Evolutionary conservation across 164 flowering plant genomes (phyloP), one percentile per base, ranked within the genome.

Genomic region (Vitis cinerea): DNA sequence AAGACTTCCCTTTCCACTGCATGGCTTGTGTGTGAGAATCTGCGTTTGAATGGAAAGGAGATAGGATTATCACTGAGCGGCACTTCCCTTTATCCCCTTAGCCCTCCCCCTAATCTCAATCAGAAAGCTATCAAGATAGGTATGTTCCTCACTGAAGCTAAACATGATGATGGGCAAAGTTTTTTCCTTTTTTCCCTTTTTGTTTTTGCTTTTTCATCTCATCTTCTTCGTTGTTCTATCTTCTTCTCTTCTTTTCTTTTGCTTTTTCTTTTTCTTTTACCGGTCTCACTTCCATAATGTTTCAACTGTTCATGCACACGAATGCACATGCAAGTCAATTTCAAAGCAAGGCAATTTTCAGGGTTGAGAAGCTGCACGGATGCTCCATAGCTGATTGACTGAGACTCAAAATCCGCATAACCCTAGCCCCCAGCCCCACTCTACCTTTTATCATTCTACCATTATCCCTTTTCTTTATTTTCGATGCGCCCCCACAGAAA

Each of bases 301-400:
- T 71, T 4, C 8, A 5, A 44, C 67, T 65, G 47, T 75, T 70
- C 66, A 70, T 69, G 52, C 15, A 53, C 66, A 11, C 27, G 59
- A 57, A 17, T 11, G 9, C 71, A 70, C 37, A 52, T 66, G 69
- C 68, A 59, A 65, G 69, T 68, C 76, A 68, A 64, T 54, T 57
- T 67, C 64, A 48, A 1, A 19, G 29, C 61, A 9, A 61, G n/a
- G 8, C 4, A 61, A 54, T 70, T 70, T 64, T 74, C 78, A 66
- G 4, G 65, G 60, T 15, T 55, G 23, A 64, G 69, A 64, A 47
- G 76, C 67, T 64, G 72, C 67, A 62, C 66, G 65, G 59, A 57
- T 50, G 69, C 30, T 57, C 14, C 58, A 10, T 29, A 4, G 23
- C 2, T 14, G 60, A 68, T 56, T 68, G 77, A 74, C 57, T 15